phyloP scores from a whole-genome alignment of 768 basidiomycete species.

The Mycena rosella region DNA sequence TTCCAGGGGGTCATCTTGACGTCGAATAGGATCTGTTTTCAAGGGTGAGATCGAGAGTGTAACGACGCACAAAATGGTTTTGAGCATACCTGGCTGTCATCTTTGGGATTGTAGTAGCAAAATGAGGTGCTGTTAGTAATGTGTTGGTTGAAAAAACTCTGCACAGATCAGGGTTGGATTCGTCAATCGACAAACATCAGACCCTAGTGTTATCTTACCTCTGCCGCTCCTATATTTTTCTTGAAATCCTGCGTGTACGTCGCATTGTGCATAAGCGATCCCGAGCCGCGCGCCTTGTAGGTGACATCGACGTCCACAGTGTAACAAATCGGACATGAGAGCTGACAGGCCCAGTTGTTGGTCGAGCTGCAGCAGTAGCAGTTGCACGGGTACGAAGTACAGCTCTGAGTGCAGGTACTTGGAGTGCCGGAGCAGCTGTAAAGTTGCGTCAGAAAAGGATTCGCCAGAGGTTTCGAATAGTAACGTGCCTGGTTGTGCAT shows the following conservation, averaged over 20 bases:
- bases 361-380: slow-evolving; percentile 35
- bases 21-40: too few species aligned
- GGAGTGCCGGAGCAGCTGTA: slow-evolving; percentile 22
- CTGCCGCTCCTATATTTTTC: slow-evolving; percentile 12
- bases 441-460: too few species aligned
- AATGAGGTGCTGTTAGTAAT: slow-evolving; percentile 30
- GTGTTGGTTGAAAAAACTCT: slow-evolving; percentile 27
- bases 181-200: too few species aligned
- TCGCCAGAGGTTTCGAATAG: too few species aligned
- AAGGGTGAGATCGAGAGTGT: too few species aligned
- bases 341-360: slow-evolving; percentile 20
- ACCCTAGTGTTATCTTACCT: too few species aligned
- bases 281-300: slow-evolving; percentile 2
- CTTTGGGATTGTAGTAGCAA: slow-evolving; percentile 37
- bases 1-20: too few species aligned
- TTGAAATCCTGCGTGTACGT: slow-evolving; percentile 34
- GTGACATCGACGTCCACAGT: slow-evolving; percentile 26
- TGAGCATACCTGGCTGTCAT: slow-evolving; percentile 25
- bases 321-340: slow-evolving; percentile 37
- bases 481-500: slow-evolving; percentile 23
- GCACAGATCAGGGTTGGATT: too few species aligned
- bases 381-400: slow-evolving; percentile 32
- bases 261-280: slow-evolving; percentile 1
- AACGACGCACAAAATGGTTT: too few species aligned
- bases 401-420: slow-evolving; percentile 18